phyloP scores from a whole-genome alignment of 208 protist genomes.

The Kentomonas sorsogonicus region DNA sequence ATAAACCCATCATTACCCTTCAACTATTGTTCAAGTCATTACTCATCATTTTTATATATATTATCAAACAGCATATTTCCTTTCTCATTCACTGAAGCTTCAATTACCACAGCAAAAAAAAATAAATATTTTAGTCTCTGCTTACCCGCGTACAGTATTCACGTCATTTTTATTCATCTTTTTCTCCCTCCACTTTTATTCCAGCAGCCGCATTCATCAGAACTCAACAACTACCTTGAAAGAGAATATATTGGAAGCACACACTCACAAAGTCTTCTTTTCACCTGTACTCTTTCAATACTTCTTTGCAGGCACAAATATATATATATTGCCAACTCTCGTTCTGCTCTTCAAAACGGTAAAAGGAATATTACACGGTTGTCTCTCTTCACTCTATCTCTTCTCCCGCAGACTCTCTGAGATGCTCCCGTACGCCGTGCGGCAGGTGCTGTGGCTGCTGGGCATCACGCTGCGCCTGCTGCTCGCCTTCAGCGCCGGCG shows the following conservation, averaged over 20 bases:
- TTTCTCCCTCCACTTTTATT: not conserved
- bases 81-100: slow-evolving; percentile 3
- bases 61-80: not conserved
- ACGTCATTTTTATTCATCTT: slow-evolving; percentile 4
- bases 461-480: slow-evolving; percentile 38
- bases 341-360: not conserved
- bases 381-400: not conserved
- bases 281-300: not conserved
- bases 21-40: slow-evolving; percentile 1
- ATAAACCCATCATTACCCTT: slow-evolving; percentile 14
- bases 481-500: slow-evolving; percentile 40
- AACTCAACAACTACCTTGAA: not conserved
- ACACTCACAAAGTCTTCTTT: not conserved
- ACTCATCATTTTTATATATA: not conserved
- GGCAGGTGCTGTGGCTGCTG: slow-evolving; percentile 59
- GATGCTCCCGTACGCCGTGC: slow-evolving; percentile 41
- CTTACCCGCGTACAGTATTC: not conserved
- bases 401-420: not conserved
- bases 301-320: not conserved
- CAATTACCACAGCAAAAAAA: not conserved
- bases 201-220: not conserved
- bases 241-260: slow-evolving; percentile 3
- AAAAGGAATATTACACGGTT: not conserved
- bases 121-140: not conserved
- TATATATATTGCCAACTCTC: not conserved